phyloP scores from a whole-genome alignment of 208 protist species.

The Phytomonas serpens region DNA sequence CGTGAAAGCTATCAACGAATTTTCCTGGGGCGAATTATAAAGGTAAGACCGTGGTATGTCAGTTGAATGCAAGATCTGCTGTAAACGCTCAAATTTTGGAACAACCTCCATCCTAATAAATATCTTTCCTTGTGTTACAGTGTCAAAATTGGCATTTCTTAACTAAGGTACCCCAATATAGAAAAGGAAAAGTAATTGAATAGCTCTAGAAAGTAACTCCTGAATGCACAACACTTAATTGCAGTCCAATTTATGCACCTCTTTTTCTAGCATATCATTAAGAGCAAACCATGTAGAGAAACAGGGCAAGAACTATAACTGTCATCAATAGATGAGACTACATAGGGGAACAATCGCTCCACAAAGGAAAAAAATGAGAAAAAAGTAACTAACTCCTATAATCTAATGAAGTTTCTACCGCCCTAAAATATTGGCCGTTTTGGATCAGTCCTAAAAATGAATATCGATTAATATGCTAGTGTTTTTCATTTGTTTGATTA shows the following conservation, averaged over 20 bases:
- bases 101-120: constrained; percentile 4
- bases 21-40: constrained; percentile 50
- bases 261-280: neutral
- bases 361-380: neutral
- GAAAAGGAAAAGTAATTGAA: neutral
- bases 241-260: neutral
- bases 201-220: constrained; percentile 1
- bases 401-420: neutral
- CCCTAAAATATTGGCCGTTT: neutral
- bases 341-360: neutral
- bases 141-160: neutral
- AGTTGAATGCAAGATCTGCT: constrained; percentile 24
- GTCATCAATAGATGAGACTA: neutral
- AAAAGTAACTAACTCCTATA: constrained; percentile 2
- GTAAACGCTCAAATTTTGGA: constrained; percentile 28
- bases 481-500: neutral
- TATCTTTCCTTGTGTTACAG: neutral
- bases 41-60: constrained; percentile 65
- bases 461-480: constrained; percentile 11
- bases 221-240: neutral
- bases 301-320: neutral
- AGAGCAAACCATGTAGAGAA: neutral
- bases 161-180: neutral
- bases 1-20: constrained; percentile 38
- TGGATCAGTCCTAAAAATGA: constrained; percentile 6